Base-by-base conservation (phyloP, 176 grass and related monocot species). In the Cenchrus purpureus region DNA sequence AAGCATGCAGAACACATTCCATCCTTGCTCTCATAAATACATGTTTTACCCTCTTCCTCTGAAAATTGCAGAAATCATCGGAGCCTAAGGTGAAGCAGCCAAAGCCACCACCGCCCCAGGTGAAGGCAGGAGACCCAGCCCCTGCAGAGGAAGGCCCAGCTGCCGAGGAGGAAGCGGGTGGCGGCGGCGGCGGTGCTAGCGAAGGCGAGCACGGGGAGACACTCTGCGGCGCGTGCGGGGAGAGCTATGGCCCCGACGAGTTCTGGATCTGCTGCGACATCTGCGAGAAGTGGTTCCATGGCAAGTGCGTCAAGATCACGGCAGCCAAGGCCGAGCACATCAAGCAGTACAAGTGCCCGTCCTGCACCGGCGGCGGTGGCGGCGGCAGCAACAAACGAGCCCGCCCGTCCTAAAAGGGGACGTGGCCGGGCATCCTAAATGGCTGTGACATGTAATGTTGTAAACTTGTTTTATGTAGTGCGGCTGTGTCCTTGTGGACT, bases 201-300 rank as follows among this genome's bases (percentile, higher is more conserved):
- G 91, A 90, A 45, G 97, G 93, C 1, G 97, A 99, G 76, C 91
- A 91, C 10, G 93, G 90, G 1, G 97, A 99, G 37, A 94, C 97
- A 3, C 72, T 94, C 10, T 99, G 97, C 9, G 97, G 97, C 2
- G 90, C 93, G 2, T 99, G 97, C 10, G 94, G 92, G 14, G 97
- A 99, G 10, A 96, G 87, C 61, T 96, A 99, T 68, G 97, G 87
- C 20, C 77, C 91, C 17, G 91, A 99, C 20, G 97, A 99, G 81
- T 99, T 99, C 79, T 99, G 97, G 97, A 99, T 99, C 43, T 94
- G 97, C 76, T 99, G 97, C 15, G 97, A 99, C 86, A 86, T 99
- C 70, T 99, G 97, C 44, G 97, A 99, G 88, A 94, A 92, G 55
- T 99, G 97, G 97, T 99, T 94, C 79, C 97, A 99, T 43, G 97